Evolutionary conservation across 495 filamentous ascomycete species (phyloP).

Genomic region (Gamarada debralockiae): DNA sequence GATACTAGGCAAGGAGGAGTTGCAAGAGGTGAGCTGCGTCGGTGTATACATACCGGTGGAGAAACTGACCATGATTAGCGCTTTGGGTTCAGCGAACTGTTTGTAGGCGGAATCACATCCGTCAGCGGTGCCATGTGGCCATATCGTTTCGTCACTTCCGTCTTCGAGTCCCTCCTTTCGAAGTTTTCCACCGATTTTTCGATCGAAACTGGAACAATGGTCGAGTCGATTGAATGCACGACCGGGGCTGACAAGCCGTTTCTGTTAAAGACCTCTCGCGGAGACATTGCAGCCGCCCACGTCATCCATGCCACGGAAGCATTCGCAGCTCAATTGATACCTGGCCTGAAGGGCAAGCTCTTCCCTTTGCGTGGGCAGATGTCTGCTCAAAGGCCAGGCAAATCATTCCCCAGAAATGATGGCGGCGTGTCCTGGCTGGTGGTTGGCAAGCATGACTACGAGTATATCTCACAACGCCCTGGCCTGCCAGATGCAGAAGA

Average conservation of each 20-base stretch:
- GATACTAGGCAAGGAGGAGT: too few species aligned
- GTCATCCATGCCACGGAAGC: slow-evolving; percentile 48
- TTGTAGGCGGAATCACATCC: too few species aligned
- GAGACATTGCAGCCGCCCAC: slow-evolving; percentile 33
- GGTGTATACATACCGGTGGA: too few species aligned
- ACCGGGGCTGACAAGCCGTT: neutral
- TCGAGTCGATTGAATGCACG: too few species aligned
- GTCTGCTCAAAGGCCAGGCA: slow-evolving; percentile 33
- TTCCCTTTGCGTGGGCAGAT: slow-evolving; percentile 46
- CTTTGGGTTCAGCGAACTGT: slow-evolving; percentile 32
- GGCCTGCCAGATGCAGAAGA: neutral
- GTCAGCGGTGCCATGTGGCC: slow-evolving; percentile 40
- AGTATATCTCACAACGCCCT: slow-evolving; percentile 35
- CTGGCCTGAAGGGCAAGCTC: slow-evolving; percentile 40
- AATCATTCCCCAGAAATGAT: slow-evolving; percentile 6
- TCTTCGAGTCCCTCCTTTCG: slow-evolving; percentile 34
- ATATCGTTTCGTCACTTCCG: slow-evolving; percentile 36
- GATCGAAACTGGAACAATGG: slow-evolving; percentile 9
- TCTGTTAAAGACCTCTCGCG: slow-evolving; percentile 27
- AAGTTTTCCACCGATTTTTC: slow-evolving; percentile 36
- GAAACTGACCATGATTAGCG: slow-evolving; percentile 20
- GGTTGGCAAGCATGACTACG: slow-evolving; percentile 26
- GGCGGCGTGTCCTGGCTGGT: slow-evolving; percentile 26
- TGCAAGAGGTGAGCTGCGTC: too few species aligned
- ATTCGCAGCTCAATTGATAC: slow-evolving; percentile 39